Base-by-base conservation (phyloP, 2,329 filamentous ascomycete species). In the Alternaria arbusti region DNA sequence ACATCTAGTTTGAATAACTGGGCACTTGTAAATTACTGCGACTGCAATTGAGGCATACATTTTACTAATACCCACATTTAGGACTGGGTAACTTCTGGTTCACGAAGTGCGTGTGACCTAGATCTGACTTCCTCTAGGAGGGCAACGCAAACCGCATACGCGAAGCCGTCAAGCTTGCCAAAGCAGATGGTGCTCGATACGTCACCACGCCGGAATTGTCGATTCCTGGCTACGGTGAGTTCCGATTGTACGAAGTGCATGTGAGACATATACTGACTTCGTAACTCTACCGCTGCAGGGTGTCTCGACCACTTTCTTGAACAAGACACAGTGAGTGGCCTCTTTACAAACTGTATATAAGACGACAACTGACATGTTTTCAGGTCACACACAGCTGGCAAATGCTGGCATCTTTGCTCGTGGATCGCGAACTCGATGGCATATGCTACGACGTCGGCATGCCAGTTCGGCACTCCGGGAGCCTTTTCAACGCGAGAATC, bases 401-500 rank as follows among this genome's bases (percentile, higher is more conserved):
- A 71, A 85, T 87, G 78, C 82, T 91, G 1, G 82, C 82, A 11
- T 80, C 83, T 51, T 90, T 93, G 63, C 82, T 93, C 20, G 77
- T 82, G 5, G 85, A 91, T 77, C 77, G 85, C 25, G 84, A 84
- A 9, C 88, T 86, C 67, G 82, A 90, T 69, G 89, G 86, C 74
- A 92, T 93, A 58, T 72, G 28, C 20, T 59, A 67, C 49, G 70
- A 72, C 49, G 66, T 74, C 40, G 71, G 72, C 25, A 70, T 72
- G 67, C 84, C 30, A 0, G 84, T 92, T 49, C 81, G 84, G 44
- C 89, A 92, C 73, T 80, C 86, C 45, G 88, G 88, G 70, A 83
- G 86, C 56, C 83, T 86, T 59, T 92, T 88, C 80, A 92, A 75
- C 76, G 55, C 55, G 69, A 83, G 91, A 23, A 83, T 90, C n/a